Percentiles rank a stretch among this genome's conserved stretches.
These are phyloP conservation scores for Melastoma malabathricum DNA, from an alignment of 345 rosid genomes.

Conservation along the genomic window DNA sequence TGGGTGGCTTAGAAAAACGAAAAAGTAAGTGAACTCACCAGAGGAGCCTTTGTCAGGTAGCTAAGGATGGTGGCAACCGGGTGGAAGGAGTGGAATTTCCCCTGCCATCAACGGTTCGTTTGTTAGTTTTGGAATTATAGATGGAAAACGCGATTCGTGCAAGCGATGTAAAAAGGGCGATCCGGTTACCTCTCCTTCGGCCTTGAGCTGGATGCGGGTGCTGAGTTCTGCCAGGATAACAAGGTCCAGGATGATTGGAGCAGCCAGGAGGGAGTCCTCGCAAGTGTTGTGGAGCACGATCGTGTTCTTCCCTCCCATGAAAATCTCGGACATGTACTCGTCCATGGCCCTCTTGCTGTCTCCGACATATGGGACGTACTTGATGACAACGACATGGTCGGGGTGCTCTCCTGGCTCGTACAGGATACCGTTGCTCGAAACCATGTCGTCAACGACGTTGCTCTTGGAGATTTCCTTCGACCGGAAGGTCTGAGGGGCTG, in stretches of 20 bases:
- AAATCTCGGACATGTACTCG: conserved; percentile 95
- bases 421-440: conserved; percentile 79
- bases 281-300: conserved; percentile 92
- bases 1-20: too few relatives aligned
- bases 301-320: conserved; percentile 93
- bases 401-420: conserved; percentile 95
- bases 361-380: conserved; percentile 95
- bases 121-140: neutral
- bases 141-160: neutral
- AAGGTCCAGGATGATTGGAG: conserved; percentile 88
- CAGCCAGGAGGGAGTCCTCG: conserved; percentile 95
- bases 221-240: conserved; percentile 95
- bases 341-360: conserved; percentile 99
- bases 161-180: too few relatives aligned
- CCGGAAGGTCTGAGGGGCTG: conserved; percentile 92
- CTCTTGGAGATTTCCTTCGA: conserved; percentile 97
- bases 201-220: conserved; percentile 72
- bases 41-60: conserved; percentile 96
- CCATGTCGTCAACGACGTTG: conserved; percentile 98
- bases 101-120: conserved; percentile 24
- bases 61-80: conserved; percentile 97
- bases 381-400: conserved; percentile 96
- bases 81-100: conserved; percentile 91
- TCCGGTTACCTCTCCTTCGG: conserved; percentile 57
- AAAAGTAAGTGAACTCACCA: conserved; percentile 30